Conservation (phyloP, 306 rosid genomes). For the Trifolium pratense region DNA sequence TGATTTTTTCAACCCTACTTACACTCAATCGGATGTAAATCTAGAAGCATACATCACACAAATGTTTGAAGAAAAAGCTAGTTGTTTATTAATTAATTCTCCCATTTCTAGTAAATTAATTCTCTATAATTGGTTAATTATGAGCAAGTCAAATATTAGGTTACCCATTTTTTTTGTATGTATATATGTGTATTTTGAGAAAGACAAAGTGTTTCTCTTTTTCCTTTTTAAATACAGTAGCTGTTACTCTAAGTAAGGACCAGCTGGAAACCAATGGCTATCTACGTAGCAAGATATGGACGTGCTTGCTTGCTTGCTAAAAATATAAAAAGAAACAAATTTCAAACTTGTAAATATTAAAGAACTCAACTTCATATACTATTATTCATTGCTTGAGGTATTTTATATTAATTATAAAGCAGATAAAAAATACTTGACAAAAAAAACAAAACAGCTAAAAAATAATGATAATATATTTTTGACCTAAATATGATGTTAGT, state of each 20-base stretch:
- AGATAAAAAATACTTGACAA: no score
- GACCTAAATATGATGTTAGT: no score
- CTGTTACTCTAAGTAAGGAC: conserved; percentile 58
- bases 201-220: background rate
- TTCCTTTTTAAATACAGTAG: conserved; percentile 34
- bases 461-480: no score
- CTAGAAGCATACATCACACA: no score
- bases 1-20: no score
- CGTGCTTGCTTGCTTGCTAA: conserved; percentile 13
- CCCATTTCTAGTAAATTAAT: no score
- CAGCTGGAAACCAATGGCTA: conserved; percentile 56
- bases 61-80: no score
- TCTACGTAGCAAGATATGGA: conserved; percentile 36
- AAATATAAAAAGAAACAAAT: background rate
- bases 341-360: conserved; percentile 13
- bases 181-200: background rate
- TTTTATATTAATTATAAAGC: no score
- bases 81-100: no score
- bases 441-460: no score
- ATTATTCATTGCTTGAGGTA: no score
- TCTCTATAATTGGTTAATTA: conserved; percentile 22
- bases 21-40: no score
- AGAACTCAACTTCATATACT: background rate
- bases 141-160: conserved; percentile 57
- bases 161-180: conserved; percentile 24